A percentile compares a stretch with the other conserved stretches of the same genome.
Conservation (phyloP, 441 rosid species). For the Manihot esculenta region DNA sequence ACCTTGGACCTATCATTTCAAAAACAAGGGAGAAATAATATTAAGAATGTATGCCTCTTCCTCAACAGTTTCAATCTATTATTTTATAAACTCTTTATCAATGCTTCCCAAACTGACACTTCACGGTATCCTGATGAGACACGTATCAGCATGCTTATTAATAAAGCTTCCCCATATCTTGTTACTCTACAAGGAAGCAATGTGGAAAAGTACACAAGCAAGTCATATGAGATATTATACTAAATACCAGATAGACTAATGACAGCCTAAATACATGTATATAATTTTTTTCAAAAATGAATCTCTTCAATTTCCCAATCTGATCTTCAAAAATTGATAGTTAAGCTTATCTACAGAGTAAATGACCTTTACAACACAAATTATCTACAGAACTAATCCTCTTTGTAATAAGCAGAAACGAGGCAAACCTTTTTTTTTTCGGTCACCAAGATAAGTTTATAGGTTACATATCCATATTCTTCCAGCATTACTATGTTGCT, state of each 20-base stretch:
- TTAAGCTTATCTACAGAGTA: not conserved
- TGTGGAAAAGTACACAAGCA: slow-evolving; percentile 6
- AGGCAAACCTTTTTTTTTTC: not conserved
- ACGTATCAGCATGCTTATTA: slow-evolving; percentile 32
- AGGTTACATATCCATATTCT: not conserved
- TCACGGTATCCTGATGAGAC: slow-evolving; percentile 17
- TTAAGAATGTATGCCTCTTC: slow-evolving; percentile 21
- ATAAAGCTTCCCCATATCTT: slow-evolving; percentile 23
- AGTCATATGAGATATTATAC: slow-evolving; percentile 7
- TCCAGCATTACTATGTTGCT: not conserved
- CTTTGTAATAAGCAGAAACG: not conserved
- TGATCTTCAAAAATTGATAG: not conserved
- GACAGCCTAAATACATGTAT: not conserved
- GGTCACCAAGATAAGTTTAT: not conserved
- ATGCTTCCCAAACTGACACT: slow-evolving; percentile 30
- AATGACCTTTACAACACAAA: not conserved
- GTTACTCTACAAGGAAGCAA: slow-evolving; percentile 12
- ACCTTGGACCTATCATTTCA: slow-evolving; percentile 27
- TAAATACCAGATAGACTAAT: not conserved
- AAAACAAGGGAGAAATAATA: slow-evolving; percentile 20
- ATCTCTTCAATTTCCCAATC: slow-evolving; percentile 2
- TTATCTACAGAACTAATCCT: not conserved
- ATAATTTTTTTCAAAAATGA: not conserved
- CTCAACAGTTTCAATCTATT: slow-evolving; percentile 29
- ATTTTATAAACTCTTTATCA: slow-evolving; percentile 25